Evolutionary conservation across 345 rosid species (phyloP).

Genomic region (Orychophragmus violaceus): DNA sequence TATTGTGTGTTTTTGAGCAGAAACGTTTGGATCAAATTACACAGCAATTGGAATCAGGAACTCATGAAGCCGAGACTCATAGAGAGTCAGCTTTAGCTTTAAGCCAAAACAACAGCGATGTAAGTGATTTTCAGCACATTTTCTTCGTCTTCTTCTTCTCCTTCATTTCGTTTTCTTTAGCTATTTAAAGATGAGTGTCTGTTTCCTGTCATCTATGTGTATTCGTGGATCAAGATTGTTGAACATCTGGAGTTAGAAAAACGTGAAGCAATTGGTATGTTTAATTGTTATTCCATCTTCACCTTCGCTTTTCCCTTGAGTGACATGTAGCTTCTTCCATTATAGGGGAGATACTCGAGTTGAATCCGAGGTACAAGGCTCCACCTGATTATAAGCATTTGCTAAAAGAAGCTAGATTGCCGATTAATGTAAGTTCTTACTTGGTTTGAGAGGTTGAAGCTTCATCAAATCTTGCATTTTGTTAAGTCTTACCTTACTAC

Average conservation of each 20-base stretch:
- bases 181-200: background rate
- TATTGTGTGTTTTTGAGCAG: too few species aligned
- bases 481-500: background rate
- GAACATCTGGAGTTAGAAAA: slow-evolving; percentile 64
- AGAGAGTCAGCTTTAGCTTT: slow-evolving; percentile 25
- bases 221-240: slow-evolving; percentile 42
- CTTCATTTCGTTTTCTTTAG: background rate
- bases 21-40: slow-evolving; percentile 82
- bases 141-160: background rate
- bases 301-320: background rate
- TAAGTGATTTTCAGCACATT: slow-evolving; percentile 10
- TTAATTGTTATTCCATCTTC: background rate
- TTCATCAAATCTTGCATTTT: background rate
- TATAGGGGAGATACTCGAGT: slow-evolving; percentile 72
- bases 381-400: slow-evolving; percentile 80
- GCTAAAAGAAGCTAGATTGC: slow-evolving; percentile 69
- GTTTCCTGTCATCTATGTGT: slow-evolving; percentile 4
- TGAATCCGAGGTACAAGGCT: slow-evolving; percentile 79
- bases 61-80: slow-evolving; percentile 34
- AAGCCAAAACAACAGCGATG: slow-evolving; percentile 39
- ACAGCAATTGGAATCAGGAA: slow-evolving; percentile 54
- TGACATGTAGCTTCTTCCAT: slow-evolving; percentile 19
- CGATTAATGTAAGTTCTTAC: slow-evolving; percentile 62
- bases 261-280: slow-evolving; percentile 71
- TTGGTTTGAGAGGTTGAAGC: background rate